phyloP scores from a whole-genome alignment of 1,139 yeast species.

The Zygosaccharomyces pseudobailii region DNA sequence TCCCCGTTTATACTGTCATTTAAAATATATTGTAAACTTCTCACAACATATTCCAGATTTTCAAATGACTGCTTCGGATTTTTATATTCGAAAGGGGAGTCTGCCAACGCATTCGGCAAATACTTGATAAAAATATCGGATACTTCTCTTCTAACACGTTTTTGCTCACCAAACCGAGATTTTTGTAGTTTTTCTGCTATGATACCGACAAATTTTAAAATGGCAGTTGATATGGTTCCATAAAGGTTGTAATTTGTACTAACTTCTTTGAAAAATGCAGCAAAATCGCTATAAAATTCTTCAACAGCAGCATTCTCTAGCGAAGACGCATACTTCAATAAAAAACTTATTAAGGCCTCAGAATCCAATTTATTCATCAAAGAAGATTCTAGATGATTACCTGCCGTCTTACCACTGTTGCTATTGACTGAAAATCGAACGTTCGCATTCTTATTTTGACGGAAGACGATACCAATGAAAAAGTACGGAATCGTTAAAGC shows the following conservation, averaged over 20 bases:
- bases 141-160: conserved; percentile 58
- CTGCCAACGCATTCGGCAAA: conserved; percentile 40
- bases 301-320: conserved; percentile 72
- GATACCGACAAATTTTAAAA: conserved; percentile 47
- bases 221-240: conserved; percentile 46
- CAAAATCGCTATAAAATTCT: conserved; percentile 62
- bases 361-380: conserved; percentile 20
- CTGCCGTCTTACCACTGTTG: conserved; percentile 10
- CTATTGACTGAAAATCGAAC: conserved; percentile 20
- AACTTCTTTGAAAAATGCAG: conserved; percentile 57
- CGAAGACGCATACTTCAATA: conserved; percentile 52
- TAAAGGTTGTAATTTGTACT: conserved; percentile 46
- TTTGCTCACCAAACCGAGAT: conserved; percentile 60
- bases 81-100: conserved; percentile 12
- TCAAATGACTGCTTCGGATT: conserved; percentile 10
- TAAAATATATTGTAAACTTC: conserved; percentile 41
- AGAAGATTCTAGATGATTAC: conserved; percentile 29
- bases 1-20: conserved; percentile 46
- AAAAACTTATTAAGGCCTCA: conserved; percentile 18
- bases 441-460: conserved; percentile 37
- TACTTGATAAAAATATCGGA: conserved; percentile 58
- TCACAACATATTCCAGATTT: conserved; percentile 36
- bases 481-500: conserved; percentile 68
- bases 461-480: conserved; percentile 48
- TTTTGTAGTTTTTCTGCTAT: conserved; percentile 52